Base-by-base conservation (phyloP, 768 basidiomycete species). In the Pisolithus microcarpus region DNA sequence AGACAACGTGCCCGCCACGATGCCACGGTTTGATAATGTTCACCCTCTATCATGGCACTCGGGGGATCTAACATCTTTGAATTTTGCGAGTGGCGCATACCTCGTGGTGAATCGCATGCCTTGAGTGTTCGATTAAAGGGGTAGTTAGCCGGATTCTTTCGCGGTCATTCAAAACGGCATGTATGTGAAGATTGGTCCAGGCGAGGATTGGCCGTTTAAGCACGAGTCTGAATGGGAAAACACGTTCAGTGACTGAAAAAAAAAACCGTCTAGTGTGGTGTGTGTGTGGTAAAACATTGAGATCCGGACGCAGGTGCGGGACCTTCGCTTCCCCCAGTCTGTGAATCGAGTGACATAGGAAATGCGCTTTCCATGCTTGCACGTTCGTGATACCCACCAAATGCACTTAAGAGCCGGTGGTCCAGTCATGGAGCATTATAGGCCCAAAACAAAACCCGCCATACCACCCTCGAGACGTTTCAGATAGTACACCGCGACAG, bases 341-440 rank as follows among this genome's bases (percentile, higher is more conserved):
- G 64, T 63, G 53, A 63, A 46, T 46, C 56, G 57, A 65, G 65
- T 48, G 64, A 64, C 58, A 55, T 46, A 58, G 63, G 62, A 50
- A 71, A 70, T 62, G 72, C 59, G 69, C 65, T 62, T 66, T 63
- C 60, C 72, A 64, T 18, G 45, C 18, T 34, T 71, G 70, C 64
- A 62, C 62, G 52, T 61, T 62, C 60, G 64, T 64, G 61, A 62
- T 63, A 60, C 61, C 54, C 61, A 51, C 49, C 43, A 55, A 40
- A 58, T 58, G 57, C 63, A 62, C 61, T 66, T 64, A 64, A 69
- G 60, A 56, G 51, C 57, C 55, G 55, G 53, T 38, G 21, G 52
- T 46, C 49, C 55, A 56, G 55, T 52, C 21, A 44, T 50, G 50
- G 48, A 56, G 45, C 26, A 38, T 46, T 49, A 57, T 49, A 34